A percentile compares a stretch with the other conserved stretches of the same genome.
phyloP scores from a whole-genome alignment of 257 asterid species.

The Nicotiana sylvestris region DNA sequence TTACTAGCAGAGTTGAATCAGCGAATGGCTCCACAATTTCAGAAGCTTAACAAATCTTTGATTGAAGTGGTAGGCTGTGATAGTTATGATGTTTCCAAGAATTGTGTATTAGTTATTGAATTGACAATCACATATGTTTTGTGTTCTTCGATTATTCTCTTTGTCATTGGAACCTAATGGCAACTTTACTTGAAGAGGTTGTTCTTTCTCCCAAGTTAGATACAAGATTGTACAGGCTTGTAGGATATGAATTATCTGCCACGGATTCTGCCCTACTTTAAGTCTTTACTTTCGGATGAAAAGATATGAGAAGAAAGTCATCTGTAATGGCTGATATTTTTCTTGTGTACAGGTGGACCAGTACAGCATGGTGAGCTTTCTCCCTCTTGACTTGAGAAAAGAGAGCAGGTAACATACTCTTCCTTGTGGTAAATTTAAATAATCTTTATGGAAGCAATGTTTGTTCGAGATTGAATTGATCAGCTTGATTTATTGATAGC shows the following conservation, averaged over 20 bases:
- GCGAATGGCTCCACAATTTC: slow-evolving; percentile 88
- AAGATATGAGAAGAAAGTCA: neutral
- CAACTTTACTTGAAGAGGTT: neutral
- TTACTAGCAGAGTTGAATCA: slow-evolving; percentile 79
- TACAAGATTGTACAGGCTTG: neutral
- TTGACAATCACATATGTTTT: neutral
- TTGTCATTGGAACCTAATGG: neutral
- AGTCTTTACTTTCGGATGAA: neutral
- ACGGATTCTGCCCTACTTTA: neutral
- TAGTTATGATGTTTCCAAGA: neutral
- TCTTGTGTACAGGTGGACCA: slow-evolving; percentile 69
- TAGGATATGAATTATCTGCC: neutral
- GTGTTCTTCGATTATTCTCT: neutral
- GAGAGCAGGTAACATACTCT: slow-evolving; percentile 55
- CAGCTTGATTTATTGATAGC: neutral
- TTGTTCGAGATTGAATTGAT: neutral
- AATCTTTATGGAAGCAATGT: neutral
- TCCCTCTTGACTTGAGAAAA: slow-evolving; percentile 88
- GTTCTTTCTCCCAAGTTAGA: neutral
- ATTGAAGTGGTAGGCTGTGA: slow-evolving; percentile 67
- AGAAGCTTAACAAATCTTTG: slow-evolving; percentile 74
- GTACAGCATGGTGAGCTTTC: slow-evolving; percentile 92
- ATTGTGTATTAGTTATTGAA: neutral
- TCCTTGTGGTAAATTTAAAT: neutral
- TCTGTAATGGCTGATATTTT: neutral